Evolutionary conservation across 805 yeast species (phyloP).

Genomic region (Maudiozyma saulgeensis): DNA sequence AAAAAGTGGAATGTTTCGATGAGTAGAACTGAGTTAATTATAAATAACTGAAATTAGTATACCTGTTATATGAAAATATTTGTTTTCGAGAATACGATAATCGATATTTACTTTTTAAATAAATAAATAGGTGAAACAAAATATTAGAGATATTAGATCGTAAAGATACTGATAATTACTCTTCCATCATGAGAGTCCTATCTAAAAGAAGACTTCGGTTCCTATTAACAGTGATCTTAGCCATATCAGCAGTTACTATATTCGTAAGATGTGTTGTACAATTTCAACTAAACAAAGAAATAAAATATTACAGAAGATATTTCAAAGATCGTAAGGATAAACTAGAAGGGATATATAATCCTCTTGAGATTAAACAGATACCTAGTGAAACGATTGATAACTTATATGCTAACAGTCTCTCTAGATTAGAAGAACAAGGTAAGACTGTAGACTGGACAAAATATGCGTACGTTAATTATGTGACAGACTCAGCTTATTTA

Average conservation of each 20-base stretch:
- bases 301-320: constrained; percentile 20
- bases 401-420: constrained; percentile 10
- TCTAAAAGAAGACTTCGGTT: constrained; percentile 19
- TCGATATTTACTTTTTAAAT: too few species aligned
- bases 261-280: constrained; percentile 16
- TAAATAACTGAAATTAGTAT: too few species aligned
- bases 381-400: constrained; percentile 20
- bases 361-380: constrained; percentile 24
- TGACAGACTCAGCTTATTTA: constrained; percentile 42
- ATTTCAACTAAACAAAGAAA: constrained; percentile 25
- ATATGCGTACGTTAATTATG: constrained; percentile 53
- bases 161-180: too few species aligned
- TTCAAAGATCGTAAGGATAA: constrained; percentile 22
- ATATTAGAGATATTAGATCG: too few species aligned
- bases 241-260: constrained; percentile 7
- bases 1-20: too few species aligned
- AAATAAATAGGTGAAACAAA: too few species aligned
- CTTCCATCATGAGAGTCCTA: constrained; percentile 10
- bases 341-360: constrained; percentile 17
- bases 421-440: constrained; percentile 6
- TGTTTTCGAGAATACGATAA: too few species aligned
- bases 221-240: constrained; percentile 6
- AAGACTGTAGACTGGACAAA: constrained; percentile 33
- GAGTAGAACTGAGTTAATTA: too few species aligned
- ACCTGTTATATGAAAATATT: too few species aligned